Percentiles rank a stretch among this genome's conserved stretches.
Evolutionary conservation across 202 grass and related monocot species (phyloP).

Genomic region (Tripidium arundinaceum): DNA sequence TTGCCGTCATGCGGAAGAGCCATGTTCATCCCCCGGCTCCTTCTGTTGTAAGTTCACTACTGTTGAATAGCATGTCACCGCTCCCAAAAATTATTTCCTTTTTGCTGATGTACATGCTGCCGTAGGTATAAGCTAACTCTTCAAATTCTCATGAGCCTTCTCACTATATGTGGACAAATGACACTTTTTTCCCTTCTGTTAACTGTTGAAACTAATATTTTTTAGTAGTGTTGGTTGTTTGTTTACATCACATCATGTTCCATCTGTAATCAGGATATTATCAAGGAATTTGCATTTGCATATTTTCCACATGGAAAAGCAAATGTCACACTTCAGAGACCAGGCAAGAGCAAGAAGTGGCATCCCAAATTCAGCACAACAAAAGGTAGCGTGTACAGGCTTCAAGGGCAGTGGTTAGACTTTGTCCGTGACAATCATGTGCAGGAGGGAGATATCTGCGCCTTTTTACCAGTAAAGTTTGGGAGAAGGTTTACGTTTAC

Average conservation of each 20-base stretch:
- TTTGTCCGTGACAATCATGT: conserved; percentile 54
- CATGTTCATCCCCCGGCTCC: not conserved
- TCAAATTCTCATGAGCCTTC: not conserved
- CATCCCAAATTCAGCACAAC: conserved; percentile 13
- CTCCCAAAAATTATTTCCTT: not conserved
- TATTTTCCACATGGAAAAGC: conserved; percentile 34
- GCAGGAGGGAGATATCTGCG: conserved; percentile 41
- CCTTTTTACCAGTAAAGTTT: conserved; percentile 31
- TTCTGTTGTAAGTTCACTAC: conserved; percentile 30
- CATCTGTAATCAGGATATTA: conserved; percentile 33
- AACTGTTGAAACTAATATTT: not conserved
- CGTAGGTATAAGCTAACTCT: not conserved
- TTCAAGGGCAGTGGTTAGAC: conserved; percentile 34
- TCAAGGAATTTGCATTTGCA: conserved; percentile 17
- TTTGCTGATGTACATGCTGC: not conserved
- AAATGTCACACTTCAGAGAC: conserved; percentile 28
- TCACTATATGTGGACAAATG: not conserved
- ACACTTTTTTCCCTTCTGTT: not conserved
- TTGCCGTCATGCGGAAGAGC: conserved; percentile 24
- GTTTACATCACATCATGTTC: not conserved
- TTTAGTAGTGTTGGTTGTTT: not conserved
- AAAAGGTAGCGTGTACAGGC: not conserved
- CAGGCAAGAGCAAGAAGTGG: conserved; percentile 32
- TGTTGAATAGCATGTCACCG: not conserved
- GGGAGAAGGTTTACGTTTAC: conserved; percentile 7